Evolutionary conservation across 176 grass and related monocot species (phyloP).

Genomic region (Poa annua): DNA sequence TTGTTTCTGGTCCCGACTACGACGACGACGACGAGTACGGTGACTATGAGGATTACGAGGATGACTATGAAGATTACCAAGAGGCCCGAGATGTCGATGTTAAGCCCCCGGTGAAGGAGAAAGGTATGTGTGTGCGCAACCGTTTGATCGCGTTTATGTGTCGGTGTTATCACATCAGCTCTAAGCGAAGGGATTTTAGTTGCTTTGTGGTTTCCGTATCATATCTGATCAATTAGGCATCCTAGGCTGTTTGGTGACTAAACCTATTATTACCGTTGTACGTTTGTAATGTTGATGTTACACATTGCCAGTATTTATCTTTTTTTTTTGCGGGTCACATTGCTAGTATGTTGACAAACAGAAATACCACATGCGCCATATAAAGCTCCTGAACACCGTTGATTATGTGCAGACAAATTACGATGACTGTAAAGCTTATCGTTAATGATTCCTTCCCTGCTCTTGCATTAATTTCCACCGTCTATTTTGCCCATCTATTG

Average conservation of each 20-base stretch:
- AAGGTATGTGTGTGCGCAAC: background rate
- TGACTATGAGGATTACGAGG: constrained; percentile 13
- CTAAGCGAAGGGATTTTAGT: background rate
- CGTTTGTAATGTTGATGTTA: background rate
- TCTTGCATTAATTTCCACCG: constrained; percentile 2
- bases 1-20: constrained; percentile 61
- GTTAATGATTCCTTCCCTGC: background rate
- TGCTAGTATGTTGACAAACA: too few relatives aligned
- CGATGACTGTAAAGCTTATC: background rate
- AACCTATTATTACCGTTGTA: background rate
- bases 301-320: too few relatives aligned
- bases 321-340: too few relatives aligned
- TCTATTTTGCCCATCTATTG: background rate
- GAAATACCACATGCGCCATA: background rate
- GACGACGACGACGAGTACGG: background rate
- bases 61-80: constrained; percentile 43
- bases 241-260: background rate
- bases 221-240: background rate
- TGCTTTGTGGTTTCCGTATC: background rate
- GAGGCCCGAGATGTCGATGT: background rate
- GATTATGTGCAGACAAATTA: background rate
- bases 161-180: background rate
- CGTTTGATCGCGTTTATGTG: background rate
- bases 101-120: background rate
- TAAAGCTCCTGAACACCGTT: background rate